Conservation (phyloP, 2,329 filamentous ascomycete species). For the Chrysosporium keratinophilum region DNA sequence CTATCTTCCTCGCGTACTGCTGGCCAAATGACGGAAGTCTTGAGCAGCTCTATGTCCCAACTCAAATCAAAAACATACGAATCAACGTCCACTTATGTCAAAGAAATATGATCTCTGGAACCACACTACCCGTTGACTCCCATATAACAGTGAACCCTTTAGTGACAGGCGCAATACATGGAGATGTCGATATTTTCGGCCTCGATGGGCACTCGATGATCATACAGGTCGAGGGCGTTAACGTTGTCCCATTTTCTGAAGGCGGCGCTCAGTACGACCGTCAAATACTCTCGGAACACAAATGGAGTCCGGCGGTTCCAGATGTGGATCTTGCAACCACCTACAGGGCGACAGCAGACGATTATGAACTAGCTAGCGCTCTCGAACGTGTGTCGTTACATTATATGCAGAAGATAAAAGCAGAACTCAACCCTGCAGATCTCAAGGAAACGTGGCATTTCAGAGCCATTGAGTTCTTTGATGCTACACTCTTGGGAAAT, state of each 20-base stretch:
- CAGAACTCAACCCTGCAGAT: not conserved
- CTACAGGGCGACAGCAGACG: not conserved
- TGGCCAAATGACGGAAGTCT: conserved; percentile 18
- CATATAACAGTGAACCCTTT: not conserved
- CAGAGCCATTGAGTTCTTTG: not conserved
- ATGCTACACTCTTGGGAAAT: not conserved
- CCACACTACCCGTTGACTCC: not conserved
- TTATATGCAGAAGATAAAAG: conserved; percentile 6
- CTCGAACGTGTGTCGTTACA: conserved; percentile 9
- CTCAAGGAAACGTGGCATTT: not conserved
- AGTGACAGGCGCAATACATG: not conserved
- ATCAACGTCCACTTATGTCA: conserved; percentile 25
- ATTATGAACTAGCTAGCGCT: not conserved
- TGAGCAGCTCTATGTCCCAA: conserved; percentile 17
- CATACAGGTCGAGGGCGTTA: conserved; percentile 7
- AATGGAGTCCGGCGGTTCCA: not conserved
- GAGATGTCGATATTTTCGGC: not conserved
- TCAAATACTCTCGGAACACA: not conserved
- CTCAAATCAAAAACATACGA: conserved; percentile 11
- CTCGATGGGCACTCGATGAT: not conserved
- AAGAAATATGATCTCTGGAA: conserved; percentile 21
- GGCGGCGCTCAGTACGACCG: not conserved
- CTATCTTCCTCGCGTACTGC: conserved; percentile 21
- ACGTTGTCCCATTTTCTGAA: not conserved
- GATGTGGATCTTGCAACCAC: not conserved